Percentiles rank a stretch among this genome's conserved stretches.
Evolutionary conservation across 306 rosid genomes (phyloP).

Genomic region (Lathyrus oleraceus): DNA sequence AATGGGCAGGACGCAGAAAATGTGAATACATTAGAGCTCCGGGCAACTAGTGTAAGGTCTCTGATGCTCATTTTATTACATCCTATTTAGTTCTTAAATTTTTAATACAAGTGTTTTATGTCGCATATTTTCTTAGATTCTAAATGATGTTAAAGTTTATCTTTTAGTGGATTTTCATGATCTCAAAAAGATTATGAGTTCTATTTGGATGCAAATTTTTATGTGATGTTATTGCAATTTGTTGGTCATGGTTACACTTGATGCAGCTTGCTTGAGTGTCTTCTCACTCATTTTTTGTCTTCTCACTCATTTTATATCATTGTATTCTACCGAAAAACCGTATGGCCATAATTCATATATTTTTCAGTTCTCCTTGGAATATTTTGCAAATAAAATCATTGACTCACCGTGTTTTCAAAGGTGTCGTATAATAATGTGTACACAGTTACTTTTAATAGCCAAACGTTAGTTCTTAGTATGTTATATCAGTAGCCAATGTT

Average conservation of each 20-base stretch:
- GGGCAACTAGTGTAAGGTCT: slow-evolving; percentile 92
- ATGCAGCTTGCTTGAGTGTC: background rate
- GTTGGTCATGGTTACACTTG: slow-evolving; percentile 18
- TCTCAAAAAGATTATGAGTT: slow-evolving; percentile 16
- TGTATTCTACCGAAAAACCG: too few species aligned
- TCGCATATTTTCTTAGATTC: slow-evolving; percentile 13
- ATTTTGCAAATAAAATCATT: slow-evolving; percentile 8
- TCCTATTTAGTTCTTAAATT: slow-evolving; percentile 33
- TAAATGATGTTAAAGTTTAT: slow-evolving; percentile 19
- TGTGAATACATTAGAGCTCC: slow-evolving; percentile 72
- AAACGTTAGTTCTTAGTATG: background rate
- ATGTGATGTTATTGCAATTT: slow-evolving; percentile 19
- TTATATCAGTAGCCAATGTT: background rate
- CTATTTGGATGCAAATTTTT: slow-evolving; percentile 30
- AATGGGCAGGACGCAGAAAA: slow-evolving; percentile 62
- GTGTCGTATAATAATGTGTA: slow-evolving; percentile 4
- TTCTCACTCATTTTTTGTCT: background rate
- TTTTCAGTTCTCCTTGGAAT: background rate
- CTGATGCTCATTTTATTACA: slow-evolving; percentile 48
- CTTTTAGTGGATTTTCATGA: slow-evolving; percentile 15
- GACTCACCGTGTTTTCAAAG: background rate
- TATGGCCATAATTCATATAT: background rate
- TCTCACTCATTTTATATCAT: too few species aligned
- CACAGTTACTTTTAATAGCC: slow-evolving; percentile 1
- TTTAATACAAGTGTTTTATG: slow-evolving; percentile 23